Evolutionary conservation across 2,329 filamentous ascomycete species (phyloP).

Genomic region (Stachybotrys elegans): DNA sequence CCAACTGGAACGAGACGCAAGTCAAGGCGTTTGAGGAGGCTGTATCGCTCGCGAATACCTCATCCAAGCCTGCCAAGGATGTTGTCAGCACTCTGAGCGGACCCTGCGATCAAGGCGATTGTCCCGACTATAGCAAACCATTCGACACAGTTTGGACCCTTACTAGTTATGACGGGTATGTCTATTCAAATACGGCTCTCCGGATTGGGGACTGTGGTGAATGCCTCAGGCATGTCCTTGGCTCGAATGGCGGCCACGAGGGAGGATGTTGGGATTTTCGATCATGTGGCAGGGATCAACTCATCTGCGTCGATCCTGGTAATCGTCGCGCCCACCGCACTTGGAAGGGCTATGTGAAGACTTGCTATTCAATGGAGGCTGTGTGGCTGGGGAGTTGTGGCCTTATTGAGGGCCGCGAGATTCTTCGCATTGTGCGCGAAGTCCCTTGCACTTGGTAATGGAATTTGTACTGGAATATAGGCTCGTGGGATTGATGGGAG

Average conservation of each 20-base stretch:
- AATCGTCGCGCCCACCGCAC: not conserved
- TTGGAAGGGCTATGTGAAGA: conserved; percentile 4
- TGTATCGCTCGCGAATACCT: not conserved
- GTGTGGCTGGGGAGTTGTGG: conserved; percentile 5
- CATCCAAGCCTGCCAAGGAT: not conserved
- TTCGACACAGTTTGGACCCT: not conserved
- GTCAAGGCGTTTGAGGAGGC: no score
- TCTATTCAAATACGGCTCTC: not conserved
- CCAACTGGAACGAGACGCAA: not conserved
- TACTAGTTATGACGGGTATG: not conserved
- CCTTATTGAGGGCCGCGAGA: conserved; percentile 2
- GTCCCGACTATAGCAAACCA: not conserved
- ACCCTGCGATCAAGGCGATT: not conserved
- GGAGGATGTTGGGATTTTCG: not conserved
- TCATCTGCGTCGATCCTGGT: not conserved
- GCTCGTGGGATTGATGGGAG: no score
- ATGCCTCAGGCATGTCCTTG: not conserved
- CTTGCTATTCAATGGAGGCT: conserved; percentile 6
- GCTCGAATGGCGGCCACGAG: not conserved
- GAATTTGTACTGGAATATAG: no score
- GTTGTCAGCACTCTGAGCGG: not conserved
- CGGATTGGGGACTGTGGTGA: not conserved
- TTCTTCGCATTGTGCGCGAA: not conserved
- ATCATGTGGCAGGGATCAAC: not conserved
- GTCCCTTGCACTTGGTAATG: conserved; percentile 7